A percentile compares a stretch with the other conserved stretches of the same genome.
Evolutionary conservation across 2,329 filamentous ascomycete species (phyloP).

Genomic region (Alternaria brassicae): DNA sequence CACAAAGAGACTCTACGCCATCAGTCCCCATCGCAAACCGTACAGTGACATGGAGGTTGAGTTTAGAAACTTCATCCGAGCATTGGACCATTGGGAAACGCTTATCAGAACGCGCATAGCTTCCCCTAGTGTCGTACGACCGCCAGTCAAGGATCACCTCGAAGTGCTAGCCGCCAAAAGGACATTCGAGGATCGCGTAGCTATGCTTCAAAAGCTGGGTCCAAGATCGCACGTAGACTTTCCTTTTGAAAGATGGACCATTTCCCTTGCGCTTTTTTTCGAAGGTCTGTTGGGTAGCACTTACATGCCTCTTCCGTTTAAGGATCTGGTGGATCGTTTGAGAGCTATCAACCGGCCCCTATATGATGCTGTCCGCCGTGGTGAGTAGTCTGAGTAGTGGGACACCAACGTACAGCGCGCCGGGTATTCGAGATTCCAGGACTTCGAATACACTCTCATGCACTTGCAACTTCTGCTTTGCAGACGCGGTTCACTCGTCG

Average conservation of each 20-base stretch:
- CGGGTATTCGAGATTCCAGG: background rate
- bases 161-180: background rate
- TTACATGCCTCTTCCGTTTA: slow-evolving; percentile 6
- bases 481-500: background rate
- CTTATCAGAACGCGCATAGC: background rate
- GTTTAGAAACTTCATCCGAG: background rate
- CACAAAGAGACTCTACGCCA: background rate
- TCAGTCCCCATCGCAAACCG: background rate
- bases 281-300: slow-evolving; percentile 5
- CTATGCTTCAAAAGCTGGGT: background rate
- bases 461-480: background rate
- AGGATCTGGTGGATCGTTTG: background rate
- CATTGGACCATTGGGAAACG: slow-evolving; percentile 3
- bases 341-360: background rate
- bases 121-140: background rate
- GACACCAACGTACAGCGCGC: background rate
- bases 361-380: background rate
- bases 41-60: background rate
- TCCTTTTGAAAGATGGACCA: background rate
- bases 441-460: background rate
- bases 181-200: slow-evolving; percentile 4
- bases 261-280: slow-evolving; percentile 5
- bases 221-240: background rate
- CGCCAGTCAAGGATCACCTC: background rate
- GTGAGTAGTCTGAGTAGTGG: background rate